phyloP scores from a whole-genome alignment of 768 basidiomycete genomes.

The Chiua virens region DNA sequence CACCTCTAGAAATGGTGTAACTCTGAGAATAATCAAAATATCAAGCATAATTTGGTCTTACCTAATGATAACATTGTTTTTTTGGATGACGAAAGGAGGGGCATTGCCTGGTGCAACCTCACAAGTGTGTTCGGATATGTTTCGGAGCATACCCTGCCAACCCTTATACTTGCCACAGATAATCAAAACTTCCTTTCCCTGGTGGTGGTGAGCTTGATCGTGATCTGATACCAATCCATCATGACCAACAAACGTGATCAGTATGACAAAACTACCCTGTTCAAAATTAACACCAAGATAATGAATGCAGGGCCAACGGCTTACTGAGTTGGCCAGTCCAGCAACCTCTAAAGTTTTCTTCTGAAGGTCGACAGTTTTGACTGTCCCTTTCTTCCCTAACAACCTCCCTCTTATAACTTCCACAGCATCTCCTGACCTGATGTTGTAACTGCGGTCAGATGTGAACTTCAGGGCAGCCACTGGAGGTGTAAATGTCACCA shows the following conservation, averaged over 20 bases:
- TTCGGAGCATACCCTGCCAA: not conserved
- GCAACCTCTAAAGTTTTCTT: not conserved
- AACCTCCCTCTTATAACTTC: not conserved
- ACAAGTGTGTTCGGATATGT: not conserved
- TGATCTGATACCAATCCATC: not conserved
- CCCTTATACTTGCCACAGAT: constrained; percentile 1
- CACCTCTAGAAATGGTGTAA: not conserved
- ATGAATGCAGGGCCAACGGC: not conserved
- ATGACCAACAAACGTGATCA: not conserved
- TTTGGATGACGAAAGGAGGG: not conserved
- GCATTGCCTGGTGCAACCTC: not conserved
- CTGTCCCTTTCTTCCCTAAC: not conserved
- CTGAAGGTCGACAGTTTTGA: not conserved
- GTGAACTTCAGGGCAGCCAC: not conserved
- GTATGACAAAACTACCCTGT: not conserved
- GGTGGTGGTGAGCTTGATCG: not conserved
- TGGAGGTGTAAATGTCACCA: too few species aligned
- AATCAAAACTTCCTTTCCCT: not conserved
- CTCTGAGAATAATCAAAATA: not conserved
- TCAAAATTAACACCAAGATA: not conserved
- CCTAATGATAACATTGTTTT: not conserved
- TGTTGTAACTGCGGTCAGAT: not conserved
- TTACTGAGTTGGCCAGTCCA: not conserved
- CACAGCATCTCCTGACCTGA: not conserved
- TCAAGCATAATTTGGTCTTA: not conserved